phyloP scores from a whole-genome alignment of 768 basidiomycete species.

The Pseudohyphozyma bogoriensis region DNA sequence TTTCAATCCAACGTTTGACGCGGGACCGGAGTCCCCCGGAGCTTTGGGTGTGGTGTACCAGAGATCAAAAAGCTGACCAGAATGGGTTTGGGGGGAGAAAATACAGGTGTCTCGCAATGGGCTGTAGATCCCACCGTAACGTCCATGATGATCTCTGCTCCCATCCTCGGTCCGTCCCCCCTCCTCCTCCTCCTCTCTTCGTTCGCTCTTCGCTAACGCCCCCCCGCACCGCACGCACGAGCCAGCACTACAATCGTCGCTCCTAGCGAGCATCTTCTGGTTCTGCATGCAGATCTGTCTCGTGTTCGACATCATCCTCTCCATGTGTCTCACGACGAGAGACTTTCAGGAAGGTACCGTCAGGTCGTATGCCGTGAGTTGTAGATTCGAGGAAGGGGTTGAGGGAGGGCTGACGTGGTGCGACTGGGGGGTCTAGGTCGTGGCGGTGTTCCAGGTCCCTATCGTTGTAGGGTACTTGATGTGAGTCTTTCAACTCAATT shows the following conservation, averaged over 20 bases:
- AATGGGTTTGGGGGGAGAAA: neutral
- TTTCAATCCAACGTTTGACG: too few relatives aligned
- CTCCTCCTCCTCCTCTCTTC: too few relatives aligned
- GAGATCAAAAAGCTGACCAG: neutral
- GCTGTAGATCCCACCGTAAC: neutral
- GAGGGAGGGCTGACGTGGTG: neutral
- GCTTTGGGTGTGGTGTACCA: too few relatives aligned
- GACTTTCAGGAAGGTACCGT: constrained; percentile 21
- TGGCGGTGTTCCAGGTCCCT: neutral
- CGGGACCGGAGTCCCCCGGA: too few relatives aligned
- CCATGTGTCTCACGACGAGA: constrained; percentile 3
- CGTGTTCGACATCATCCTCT: constrained; percentile 6
- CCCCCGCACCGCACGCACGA: neutral
- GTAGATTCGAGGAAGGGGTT: neutral
- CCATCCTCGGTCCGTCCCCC: neutral
- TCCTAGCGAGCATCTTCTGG: constrained; percentile 5
- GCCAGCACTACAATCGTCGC: neutral
- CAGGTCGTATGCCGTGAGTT: constrained; percentile 1
- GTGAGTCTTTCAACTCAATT: neutral
- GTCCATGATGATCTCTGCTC: neutral
- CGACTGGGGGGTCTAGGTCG: neutral
- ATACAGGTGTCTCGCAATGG: too few relatives aligned
- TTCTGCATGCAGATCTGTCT: constrained; percentile 1
- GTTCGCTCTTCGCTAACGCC: too few relatives aligned
- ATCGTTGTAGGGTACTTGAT: neutral